Base-by-base conservation (phyloP, 331 rosid genomes). In the Pyracantha coccinea region DNA sequence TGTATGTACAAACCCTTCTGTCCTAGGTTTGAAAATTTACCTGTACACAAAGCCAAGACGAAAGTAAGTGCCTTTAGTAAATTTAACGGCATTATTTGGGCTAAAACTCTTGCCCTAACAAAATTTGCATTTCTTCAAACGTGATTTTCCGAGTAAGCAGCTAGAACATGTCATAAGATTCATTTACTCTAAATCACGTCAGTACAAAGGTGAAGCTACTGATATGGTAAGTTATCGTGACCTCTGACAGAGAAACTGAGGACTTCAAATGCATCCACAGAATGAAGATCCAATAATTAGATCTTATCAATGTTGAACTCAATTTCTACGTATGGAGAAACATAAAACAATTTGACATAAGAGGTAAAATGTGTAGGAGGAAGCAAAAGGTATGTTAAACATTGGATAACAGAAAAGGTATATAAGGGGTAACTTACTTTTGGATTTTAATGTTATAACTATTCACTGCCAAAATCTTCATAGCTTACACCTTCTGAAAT, bases 1-100 rank as follows among this genome's bases (percentile, higher is more conserved):
- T 89, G 86, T 92, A 85, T 92, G 85, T 86, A 86, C 91, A 85
- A 76, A 69, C 77, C 76, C 74, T 75, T 80, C 50, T 65, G 27
- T 74, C 60, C 78, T 61, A 68, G 32, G 73, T 78, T 53, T 41
- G 76, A 68, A 77, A 86, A 72, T 79, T 82, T 82, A 82, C 86
- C 96, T 86, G 91, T 71, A 74, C 69, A 59, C 32, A 28, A 58
- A 21, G 16, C 20, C 1, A 54, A 25, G 33, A 13, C 21, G 23
- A 31, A 7, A 31, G 31, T 32, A 14, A 55, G 67, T 53, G 33
- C 47, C 47, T 9, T 9, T 38, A 2, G 4, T 38, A 9, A 9
- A 38, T 38, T 38, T 9, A 38, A 9, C 44, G 13, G 44, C 44
- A 38, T 38, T 20, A 53, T 8, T 20, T 19, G 58, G 20, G 58